Evolutionary conservation across 2,329 filamentous ascomycete species (phyloP).

Genomic region (Magnaporthiopsis rhizophila): DNA sequence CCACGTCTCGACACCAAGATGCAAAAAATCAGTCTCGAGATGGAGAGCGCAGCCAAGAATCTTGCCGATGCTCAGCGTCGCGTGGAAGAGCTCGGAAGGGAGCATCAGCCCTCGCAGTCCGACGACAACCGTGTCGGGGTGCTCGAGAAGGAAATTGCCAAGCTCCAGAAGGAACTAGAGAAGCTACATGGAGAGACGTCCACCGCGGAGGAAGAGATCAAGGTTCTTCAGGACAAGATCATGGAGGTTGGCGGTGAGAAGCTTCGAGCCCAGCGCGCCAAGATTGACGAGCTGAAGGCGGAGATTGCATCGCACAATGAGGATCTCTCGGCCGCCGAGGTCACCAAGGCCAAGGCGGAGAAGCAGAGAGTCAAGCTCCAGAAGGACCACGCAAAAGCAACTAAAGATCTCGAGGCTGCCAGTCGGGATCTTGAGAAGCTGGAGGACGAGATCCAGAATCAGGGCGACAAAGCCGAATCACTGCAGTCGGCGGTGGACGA

Average conservation of each 20-base stretch:
- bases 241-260: conserved; percentile 97
- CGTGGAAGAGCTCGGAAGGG: conserved; percentile 73
- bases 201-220: conserved; percentile 87
- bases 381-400: conserved; percentile 71
- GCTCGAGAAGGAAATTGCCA: conserved; percentile 70
- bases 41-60: conserved; percentile 80
- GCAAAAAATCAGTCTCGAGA: conserved; percentile 82
- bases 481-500: conserved; percentile 69
- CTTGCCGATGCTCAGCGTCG: conserved; percentile 76
- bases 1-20: conserved; percentile 82
- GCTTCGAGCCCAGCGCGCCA: conserved; percentile 80
- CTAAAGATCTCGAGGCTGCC: conserved; percentile 68
- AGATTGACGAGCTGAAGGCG: conserved; percentile 81
- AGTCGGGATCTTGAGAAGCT: conserved; percentile 67
- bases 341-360: conserved; percentile 84
- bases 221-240: conserved; percentile 87
- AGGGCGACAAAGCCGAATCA: conserved; percentile 66
- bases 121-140: conserved; percentile 67
- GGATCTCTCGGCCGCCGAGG: conserved; percentile 76
- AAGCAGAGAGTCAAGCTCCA: conserved; percentile 85
- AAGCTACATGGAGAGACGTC: conserved; percentile 78
- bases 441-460: conserved; percentile 68
- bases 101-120: conserved; percentile 71
- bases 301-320: conserved; percentile 76
- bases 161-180: conserved; percentile 69